Evolutionary conservation across 2,329 filamentous ascomycete genomes (phyloP), one percentile per base, ranked within the genome.

Genomic region (Hansfordia pulvinata): DNA sequence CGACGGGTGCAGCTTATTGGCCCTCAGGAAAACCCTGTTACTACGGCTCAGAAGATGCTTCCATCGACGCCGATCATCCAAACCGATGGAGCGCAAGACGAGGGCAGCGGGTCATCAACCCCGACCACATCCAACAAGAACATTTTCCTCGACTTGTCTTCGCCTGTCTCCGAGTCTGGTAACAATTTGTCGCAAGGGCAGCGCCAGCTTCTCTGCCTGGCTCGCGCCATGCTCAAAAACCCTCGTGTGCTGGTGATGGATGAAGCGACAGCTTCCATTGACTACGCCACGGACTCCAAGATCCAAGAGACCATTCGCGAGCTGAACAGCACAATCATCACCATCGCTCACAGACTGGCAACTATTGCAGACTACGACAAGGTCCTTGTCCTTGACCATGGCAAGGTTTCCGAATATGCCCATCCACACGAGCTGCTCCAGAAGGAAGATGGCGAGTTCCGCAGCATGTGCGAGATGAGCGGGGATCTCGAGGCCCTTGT

Each of bases 331-430:
- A 98, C 90, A 0, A 93, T 92, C 33, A 82, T 96, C 47, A 96
- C 90, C 0, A 96, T 98, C 44, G 90, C 90, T 1, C 90, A 98
- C 54, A 74, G 90, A 11, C 62, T 98, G 36, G 85, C 93, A 48
- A 98, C 90, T 0, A 96, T 98, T 51, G 86, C 90, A 16, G 90
- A 98, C 49, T 98, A 96, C 46, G 90, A 98, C 57, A 93, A 93
- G 60, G 88, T 98, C 10, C 61, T 98, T 10, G 86, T 98, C 9
- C 62, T 98, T 4, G 90, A 98, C 44, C 83, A 86, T 49, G 90
- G 90, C 8, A 56, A 69, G 32, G 78, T 96, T 12, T 68, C 90
- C 5, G 88, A 98, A 54, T 98, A 72, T 46, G 90, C 76, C n/a
- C 79, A 93, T 44, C 90, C 90, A 0, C 85, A 77, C 58, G 75